Percentiles rank a stretch among this genome's conserved stretches.
These are phyloP conservation scores for Claviceps spartinae DNA, from an alignment of 2,329 filamentous ascomycete species.

Conservation along the genomic window DNA sequence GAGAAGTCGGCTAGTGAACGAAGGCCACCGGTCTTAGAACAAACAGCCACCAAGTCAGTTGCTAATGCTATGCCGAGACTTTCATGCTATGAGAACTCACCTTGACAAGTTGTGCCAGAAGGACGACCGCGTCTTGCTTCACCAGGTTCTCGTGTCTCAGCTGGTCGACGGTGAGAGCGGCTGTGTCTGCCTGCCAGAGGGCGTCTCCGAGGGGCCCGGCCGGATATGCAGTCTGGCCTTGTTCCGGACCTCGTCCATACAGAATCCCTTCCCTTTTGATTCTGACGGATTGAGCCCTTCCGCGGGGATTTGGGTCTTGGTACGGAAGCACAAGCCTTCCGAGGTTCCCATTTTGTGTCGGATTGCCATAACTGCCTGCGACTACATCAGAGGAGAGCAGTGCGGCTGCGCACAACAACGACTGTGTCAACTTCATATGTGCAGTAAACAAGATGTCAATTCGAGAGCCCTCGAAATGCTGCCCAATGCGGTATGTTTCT, in stretches of 20 bases:
- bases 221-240: neutral
- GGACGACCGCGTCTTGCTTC: neutral
- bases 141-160: neutral
- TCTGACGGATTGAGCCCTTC: neutral
- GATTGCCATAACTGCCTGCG: neutral
- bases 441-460: neutral
- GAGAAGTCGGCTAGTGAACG: slow-evolving; percentile 23
- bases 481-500: neutral
- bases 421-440: neutral
- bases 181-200: slow-evolving; percentile 1
- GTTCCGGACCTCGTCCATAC: slow-evolving; percentile 2
- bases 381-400: neutral
- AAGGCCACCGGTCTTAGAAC: slow-evolving; percentile 15
- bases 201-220: neutral
- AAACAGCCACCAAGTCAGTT: neutral
- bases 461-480: neutral
- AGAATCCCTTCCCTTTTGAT: neutral
- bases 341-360: neutral
- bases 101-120: neutral
- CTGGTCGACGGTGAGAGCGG: neutral
- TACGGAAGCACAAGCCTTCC: neutral
- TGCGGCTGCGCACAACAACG: neutral
- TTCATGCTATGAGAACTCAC: neutral
- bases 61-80: neutral
- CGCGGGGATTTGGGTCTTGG: neutral